Evolutionary conservation across 208 protist species (phyloP).

Genomic region (Naegleria gruberi): DNA sequence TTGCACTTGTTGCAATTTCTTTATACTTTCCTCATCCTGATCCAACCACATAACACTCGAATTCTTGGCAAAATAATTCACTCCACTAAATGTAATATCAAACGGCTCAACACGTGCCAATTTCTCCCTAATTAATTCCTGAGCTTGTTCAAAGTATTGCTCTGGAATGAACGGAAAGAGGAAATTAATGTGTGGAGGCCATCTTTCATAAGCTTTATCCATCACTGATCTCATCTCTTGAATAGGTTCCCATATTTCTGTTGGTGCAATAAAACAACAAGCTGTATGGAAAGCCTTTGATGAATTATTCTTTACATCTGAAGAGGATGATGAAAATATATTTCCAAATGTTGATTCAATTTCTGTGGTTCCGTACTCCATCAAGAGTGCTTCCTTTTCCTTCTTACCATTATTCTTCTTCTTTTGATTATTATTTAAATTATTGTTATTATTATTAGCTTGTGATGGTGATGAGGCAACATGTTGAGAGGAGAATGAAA

Average conservation of each 20-base stretch:
- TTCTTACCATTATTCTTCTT: too few species aligned
- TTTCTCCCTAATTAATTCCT: background rate
- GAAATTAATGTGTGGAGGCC: conserved; percentile 11
- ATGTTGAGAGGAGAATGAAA: too few species aligned
- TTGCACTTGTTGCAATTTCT: background rate
- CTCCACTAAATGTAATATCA: background rate
- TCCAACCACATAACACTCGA: background rate
- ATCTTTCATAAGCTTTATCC: background rate
- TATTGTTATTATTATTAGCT: too few species aligned
- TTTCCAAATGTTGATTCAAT: too few species aligned
- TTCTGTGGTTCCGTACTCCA: too few species aligned
- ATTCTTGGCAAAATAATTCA: background rate
- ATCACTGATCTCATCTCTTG: background rate
- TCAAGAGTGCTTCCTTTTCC: too few species aligned
- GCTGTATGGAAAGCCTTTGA: background rate
- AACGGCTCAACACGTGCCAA: background rate
- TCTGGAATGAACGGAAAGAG: background rate
- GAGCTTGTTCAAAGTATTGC: background rate
- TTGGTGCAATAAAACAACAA: background rate
- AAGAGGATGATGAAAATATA: too few species aligned
- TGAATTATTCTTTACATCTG: background rate
- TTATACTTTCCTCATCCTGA: background rate
- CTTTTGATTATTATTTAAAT: too few species aligned
- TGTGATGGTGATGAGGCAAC: too few species aligned
- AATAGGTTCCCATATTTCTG: conserved; percentile 5